Percentiles rank a stretch among this genome's conserved stretches.
Evolutionary conservation across 345 rosid genomes (phyloP).

Genomic region (Eucalyptus marginata): DNA sequence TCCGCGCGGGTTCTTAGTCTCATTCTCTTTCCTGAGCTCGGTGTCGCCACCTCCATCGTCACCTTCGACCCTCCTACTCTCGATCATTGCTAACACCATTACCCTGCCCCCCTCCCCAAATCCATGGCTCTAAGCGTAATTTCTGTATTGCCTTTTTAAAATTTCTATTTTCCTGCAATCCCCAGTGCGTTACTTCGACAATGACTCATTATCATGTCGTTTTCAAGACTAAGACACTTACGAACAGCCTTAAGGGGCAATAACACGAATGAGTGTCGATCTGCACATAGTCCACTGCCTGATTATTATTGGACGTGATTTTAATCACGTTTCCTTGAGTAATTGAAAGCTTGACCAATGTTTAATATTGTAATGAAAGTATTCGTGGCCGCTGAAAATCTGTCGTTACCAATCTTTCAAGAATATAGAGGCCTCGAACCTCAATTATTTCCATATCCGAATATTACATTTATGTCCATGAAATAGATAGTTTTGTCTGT

Average conservation of each 20-base stretch:
- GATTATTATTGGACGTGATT: not conserved
- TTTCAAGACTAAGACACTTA: not conserved
- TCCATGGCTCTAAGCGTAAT: not conserved
- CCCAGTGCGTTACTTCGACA: not conserved
- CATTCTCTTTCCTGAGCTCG: not conserved
- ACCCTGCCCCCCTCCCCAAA: not conserved
- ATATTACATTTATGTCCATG: not conserved
- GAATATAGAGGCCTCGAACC: not conserved
- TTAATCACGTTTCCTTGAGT: not conserved
- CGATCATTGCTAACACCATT: not conserved
- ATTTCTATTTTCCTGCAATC: not conserved
- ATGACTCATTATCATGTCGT: not conserved
- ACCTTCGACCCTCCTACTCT: not conserved
- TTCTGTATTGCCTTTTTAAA: not conserved
- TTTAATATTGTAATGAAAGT: not conserved
- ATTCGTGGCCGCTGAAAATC: not conserved
- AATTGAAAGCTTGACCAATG: not conserved
- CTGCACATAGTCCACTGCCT: not conserved
- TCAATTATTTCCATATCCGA: not conserved
- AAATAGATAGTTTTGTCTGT: not conserved
- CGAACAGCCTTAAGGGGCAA: not conserved
- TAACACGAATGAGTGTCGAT: not conserved
- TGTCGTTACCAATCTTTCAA: not conserved
- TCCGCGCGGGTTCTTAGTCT: no score
- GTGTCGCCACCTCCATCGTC: not conserved